Evolutionary conservation across 176 grass and related monocot genomes (phyloP), one percentile per base, ranked within the genome.

Genomic region (Ensete ventricosum): DNA sequence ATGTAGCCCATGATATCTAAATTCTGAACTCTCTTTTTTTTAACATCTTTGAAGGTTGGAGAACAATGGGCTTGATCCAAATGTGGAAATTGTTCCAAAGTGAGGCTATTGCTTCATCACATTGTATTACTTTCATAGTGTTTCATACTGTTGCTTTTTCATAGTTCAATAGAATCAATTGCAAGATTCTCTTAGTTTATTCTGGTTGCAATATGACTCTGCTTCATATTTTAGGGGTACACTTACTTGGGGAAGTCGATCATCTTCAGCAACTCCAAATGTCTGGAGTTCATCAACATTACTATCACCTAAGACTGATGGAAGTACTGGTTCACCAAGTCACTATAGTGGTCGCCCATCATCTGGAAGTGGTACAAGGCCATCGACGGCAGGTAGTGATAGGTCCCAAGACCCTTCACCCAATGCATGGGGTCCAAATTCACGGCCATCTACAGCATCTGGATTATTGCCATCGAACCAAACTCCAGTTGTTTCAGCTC

Each of bases 61-160:
- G 83, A 99, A 99, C 83, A 78, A 99, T 69, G 95, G 95, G 63
- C 68, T 99, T 76, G 95, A 99, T 52, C 91, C 90, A 62, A 94
- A 85, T 75, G 84, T 99, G 26, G 95, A 99, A 91, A 87, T 99
- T 80, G 91, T 99, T 83, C 95, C 95, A 81, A 99, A 99, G 95
- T 94, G 77, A 94, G 95, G 10, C 72, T 67, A 23, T 69, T 70
- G 34, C 19, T 51, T 51, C 16, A 8, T 20, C 9, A 10, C 77
- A 77, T 82, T 59, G 17, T 80, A 48, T 57, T 79, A 74, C 26
- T 74, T 17, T 67, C 11, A 50, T 29, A 67, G 67, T 7, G 55
- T 52, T 21, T 50, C 20, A 55, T 68, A 24, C 9, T 76, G 2
- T 53, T 52, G 2, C 54, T 9, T 11, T 55, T 14, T 55, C 12